Conservation (phyloP, 768 basidiomycete species). For the Auricularia auricula-judae region DNA sequence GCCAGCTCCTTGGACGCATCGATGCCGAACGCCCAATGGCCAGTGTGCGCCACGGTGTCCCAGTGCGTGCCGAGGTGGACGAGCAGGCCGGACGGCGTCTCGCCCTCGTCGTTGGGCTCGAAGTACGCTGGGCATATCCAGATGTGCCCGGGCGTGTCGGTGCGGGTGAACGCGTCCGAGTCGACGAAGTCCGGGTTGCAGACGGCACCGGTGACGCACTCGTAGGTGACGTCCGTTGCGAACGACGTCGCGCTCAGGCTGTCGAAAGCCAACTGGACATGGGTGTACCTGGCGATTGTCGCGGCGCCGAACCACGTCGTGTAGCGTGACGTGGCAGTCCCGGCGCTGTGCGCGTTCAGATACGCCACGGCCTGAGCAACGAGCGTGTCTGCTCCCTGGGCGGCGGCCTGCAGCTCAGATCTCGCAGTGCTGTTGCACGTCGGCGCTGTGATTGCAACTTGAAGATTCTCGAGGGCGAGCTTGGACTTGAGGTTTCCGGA, state of each 20-base stretch:
- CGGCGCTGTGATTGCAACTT: constrained; percentile 26
- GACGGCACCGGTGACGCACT: not conserved
- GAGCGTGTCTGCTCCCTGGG: constrained; percentile 10
- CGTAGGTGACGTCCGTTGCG: not conserved
- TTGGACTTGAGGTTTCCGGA: not conserved
- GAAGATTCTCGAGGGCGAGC: constrained; percentile 4
- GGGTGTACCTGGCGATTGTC: constrained; percentile 7
- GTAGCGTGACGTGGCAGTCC: constrained; percentile 28
- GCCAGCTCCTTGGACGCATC: constrained; percentile 17
- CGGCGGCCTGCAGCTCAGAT: constrained; percentile 24
- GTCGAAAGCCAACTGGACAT: not conserved
- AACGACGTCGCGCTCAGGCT: not conserved
- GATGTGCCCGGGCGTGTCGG: constrained; percentile 18
- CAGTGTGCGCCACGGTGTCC: constrained; percentile 18
- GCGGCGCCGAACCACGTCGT: constrained; percentile 41
- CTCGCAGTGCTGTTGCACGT: constrained; percentile 30
- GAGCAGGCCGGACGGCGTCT: constrained; percentile 33
- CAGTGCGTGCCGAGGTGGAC: constrained; percentile 13
- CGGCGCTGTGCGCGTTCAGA: constrained; percentile 17
- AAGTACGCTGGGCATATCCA: constrained; percentile 42
- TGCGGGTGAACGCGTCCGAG: not conserved
- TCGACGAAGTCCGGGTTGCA: not conserved
- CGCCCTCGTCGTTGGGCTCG: constrained; percentile 36
- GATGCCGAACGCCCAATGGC: constrained; percentile 34
- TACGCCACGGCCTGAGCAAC: constrained; percentile 21